Conservation (phyloP, 805 yeast species). For the Hermanozyma aechmeae region DNA sequence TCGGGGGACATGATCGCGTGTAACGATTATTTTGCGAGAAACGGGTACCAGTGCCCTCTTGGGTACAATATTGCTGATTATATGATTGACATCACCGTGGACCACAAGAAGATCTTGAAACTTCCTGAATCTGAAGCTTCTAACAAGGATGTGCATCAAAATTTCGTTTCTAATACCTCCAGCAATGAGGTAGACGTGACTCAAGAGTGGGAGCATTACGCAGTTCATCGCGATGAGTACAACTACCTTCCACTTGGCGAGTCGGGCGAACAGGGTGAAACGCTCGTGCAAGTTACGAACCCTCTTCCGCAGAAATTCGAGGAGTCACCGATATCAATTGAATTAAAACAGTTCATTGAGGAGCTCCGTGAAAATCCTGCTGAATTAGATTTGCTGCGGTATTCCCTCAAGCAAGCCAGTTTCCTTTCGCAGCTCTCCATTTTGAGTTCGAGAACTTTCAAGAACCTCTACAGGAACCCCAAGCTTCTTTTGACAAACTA, state of each 20-base stretch:
- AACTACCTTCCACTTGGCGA: conserved; percentile 17
- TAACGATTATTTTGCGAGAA: conserved; percentile 60
- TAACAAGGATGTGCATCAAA: conserved; percentile 20
- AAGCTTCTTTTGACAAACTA: conserved; percentile 80
- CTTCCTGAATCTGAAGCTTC: conserved; percentile 6
- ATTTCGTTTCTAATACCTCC: conserved; percentile 14
- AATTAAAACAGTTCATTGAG: conserved; percentile 30
- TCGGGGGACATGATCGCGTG: conserved; percentile 79
- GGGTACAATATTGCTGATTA: conserved; percentile 94
- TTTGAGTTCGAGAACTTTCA: conserved; percentile 79
- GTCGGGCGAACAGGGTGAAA: conserved; percentile 12
- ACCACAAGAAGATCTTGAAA: conserved; percentile 29
- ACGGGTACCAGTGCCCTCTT: conserved; percentile 76
- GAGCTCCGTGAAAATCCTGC: conserved; percentile 15
- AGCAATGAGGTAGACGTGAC: conserved; percentile 46
- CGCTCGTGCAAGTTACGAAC: conserved; percentile 9
- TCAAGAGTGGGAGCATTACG: conserved; percentile 80
- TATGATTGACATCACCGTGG: conserved; percentile 82
- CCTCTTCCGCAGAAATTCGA: conserved; percentile 25
- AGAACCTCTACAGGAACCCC: conserved; percentile 89
- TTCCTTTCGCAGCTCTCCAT: conserved; percentile 60
- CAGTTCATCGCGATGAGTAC: conserved; percentile 69
- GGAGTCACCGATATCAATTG: conserved; percentile 32
- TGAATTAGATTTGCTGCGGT: conserved; percentile 18
- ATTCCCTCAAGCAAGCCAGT: conserved; percentile 41